Conservation (phyloP, 1,284 basidiomycete genomes). For the Ceratorhiza oryzae-sativae region DNA sequence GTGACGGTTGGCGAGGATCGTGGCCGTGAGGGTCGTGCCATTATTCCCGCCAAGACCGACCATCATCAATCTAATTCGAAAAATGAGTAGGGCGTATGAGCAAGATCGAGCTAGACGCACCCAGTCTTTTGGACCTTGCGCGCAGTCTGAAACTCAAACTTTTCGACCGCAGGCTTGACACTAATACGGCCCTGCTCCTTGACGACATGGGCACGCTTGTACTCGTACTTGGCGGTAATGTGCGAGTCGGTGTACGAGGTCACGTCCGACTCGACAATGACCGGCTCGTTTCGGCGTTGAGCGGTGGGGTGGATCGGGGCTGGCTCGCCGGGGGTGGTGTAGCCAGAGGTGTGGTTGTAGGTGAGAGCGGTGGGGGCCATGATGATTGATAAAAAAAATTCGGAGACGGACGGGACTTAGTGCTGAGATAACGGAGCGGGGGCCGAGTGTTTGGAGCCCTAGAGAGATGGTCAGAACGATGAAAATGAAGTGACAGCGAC, state of each 20-base stretch:
- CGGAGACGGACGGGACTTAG: constrained; percentile 11
- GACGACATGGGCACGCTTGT: constrained; percentile 81
- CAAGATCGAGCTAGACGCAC: constrained; percentile 56
- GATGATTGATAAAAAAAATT: not conserved
- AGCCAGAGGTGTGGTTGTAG: constrained; percentile 51
- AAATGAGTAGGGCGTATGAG: constrained; percentile 29
- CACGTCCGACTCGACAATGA: constrained; percentile 85
- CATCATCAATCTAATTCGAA: constrained; percentile 81
- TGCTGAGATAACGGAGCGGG: constrained; percentile 30
- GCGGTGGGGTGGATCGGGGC: constrained; percentile 83
- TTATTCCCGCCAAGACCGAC: constrained; percentile 98
- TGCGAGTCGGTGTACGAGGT: constrained; percentile 81
- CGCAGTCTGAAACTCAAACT: constrained; percentile 92
- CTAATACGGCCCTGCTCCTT: constrained; percentile 71
- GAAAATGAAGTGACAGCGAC: not conserved
- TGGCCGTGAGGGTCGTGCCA: constrained; percentile 92
- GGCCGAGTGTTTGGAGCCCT: constrained; percentile 37
- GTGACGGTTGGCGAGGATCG: constrained; percentile 95
- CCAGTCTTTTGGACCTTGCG: constrained; percentile 91
- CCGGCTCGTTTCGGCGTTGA: constrained; percentile 73
- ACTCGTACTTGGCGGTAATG: constrained; percentile 84
- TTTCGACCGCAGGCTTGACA: constrained; percentile 74
- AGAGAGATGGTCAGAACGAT: not conserved
- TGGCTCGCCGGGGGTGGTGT: constrained; percentile 63
- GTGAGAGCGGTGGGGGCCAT: constrained; percentile 41